Evolutionary conservation across 768 basidiomycete genomes (phyloP).

Genomic region (Crucibulum laeve): DNA sequence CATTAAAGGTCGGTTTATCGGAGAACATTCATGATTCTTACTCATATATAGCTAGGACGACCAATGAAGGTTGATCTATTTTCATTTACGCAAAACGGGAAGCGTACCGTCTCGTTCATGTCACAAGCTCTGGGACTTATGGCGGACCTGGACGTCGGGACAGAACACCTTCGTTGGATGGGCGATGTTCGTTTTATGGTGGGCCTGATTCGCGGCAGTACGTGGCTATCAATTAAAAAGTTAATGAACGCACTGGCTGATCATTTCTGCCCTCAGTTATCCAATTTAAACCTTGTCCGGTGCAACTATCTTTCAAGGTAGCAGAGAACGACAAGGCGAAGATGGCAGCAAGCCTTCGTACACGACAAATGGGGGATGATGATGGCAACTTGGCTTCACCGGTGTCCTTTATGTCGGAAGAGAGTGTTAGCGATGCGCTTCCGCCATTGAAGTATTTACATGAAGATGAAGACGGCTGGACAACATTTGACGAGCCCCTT

Average conservation of each 20-base stretch:
- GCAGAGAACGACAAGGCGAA: conserved; percentile 64
- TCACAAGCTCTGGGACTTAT: conserved; percentile 79
- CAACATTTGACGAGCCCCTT: conserved; percentile 61
- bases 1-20: conserved; percentile 59
- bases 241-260: conserved; percentile 1
- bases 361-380: conserved; percentile 5
- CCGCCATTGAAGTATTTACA: conserved; percentile 43
- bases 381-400: conserved; percentile 5
- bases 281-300: conserved; percentile 56
- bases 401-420: conserved; percentile 6
- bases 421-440: conserved; percentile 19
- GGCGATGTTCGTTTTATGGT: conserved; percentile 74
- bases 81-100: conserved; percentile 66
- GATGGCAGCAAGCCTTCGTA: conserved; percentile 53
- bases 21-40: neutral
- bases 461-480: conserved; percentile 60
- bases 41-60: conserved; percentile 46
- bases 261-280: conserved; percentile 39
- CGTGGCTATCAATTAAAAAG: conserved; percentile 13
- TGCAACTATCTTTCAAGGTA: conserved; percentile 69
- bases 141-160: conserved; percentile 82
- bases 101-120: conserved; percentile 72
- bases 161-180: conserved; percentile 84
- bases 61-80: conserved; percentile 77
- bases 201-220: conserved; percentile 70